Base-by-base conservation (phyloP, 2,329 filamentous ascomycete species). In the Talaromyces amestolkiae region DNA sequence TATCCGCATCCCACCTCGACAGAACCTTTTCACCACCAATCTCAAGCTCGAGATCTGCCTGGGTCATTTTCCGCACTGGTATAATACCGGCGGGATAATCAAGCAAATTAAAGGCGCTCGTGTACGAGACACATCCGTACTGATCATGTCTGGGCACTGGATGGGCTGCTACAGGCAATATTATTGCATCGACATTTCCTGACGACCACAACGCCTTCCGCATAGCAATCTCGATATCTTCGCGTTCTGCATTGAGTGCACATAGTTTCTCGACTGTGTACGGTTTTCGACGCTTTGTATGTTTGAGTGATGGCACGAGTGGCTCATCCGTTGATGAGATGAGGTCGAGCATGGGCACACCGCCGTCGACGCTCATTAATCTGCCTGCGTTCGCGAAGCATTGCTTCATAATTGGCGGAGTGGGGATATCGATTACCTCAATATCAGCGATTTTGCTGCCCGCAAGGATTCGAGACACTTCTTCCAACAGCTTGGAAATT, bases 111-210 rank as follows among this genome's bases (percentile, higher is more conserved):
- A 87, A 89, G 1, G 80, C 82, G 24, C 81, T 84, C 0, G 87
- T 89, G 71, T 89, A 90, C 65, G 86, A 84, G 0, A 86, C 83
- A 0, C 83, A 84, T 72, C 88, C 88, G 76, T 86, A 90, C 2
- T 82, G 78, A 75, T 90, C 88, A 63, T 88, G 83, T 10, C 83
- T 80, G 1, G 87, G 85, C 0, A 87, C 82, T 0, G 87, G 86
- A 73, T 90, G 88, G 2, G 87, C 86, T 15, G 87, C 87, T 0
- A 89, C 79, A 0, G 87, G 88, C 67, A 83, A 86, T 64, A 90
- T 82, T 61, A 90, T 83, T 0, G 86, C 86, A 77, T 90, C 87
- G 8, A 90, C 77, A 43, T 24, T 19, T 31, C 15, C 39, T 19
- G 66, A 64, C 6, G 69, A 81, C 87, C 87, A 90, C 63, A 89